Conservation (phyloP, 2,329 filamentous ascomycete genomes). For the Ceratocystis colombiana region DNA sequence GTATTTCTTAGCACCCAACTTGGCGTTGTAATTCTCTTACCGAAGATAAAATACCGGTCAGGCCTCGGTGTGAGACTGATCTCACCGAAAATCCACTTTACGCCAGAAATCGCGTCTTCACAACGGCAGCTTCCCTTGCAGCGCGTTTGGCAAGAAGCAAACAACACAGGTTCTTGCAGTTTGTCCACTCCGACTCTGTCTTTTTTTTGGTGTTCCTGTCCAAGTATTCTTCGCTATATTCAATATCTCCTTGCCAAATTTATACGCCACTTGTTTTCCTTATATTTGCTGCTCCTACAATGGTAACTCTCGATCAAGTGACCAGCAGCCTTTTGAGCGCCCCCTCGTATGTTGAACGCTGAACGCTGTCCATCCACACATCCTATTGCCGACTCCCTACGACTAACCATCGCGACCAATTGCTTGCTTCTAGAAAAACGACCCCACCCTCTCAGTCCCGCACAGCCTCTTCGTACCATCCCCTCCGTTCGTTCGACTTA, state of each 20-base stretch:
- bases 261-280: not conserved
- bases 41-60: not conserved
- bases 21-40: not conserved
- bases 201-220: not conserved
- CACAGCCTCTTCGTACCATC: slow-evolving; percentile 52
- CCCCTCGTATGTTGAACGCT: slow-evolving; percentile 30
- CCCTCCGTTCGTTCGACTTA: slow-evolving; percentile 64
- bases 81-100: slow-evolving; percentile 12
- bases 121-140: not conserved
- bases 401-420: not conserved
- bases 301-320: slow-evolving; percentile 34
- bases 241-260: not conserved
- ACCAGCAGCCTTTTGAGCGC: slow-evolving; percentile 32
- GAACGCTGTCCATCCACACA: slow-evolving; percentile 28
- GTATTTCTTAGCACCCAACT: not conserved
- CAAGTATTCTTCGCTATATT: not conserved
- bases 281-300: slow-evolving; percentile 26
- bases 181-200: not conserved
- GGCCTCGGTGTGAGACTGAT: not conserved
- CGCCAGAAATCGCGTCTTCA: slow-evolving; percentile 3
- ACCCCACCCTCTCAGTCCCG: slow-evolving; percentile 7
- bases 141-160: not conserved
- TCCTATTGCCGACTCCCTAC: not conserved
- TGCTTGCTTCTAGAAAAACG: not conserved
- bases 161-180: not conserved